These are phyloP conservation scores for Stygiomarasmius scandens DNA, from an alignment of 1,284 basidiomycete genomes.

Conservation along the genomic window DNA sequence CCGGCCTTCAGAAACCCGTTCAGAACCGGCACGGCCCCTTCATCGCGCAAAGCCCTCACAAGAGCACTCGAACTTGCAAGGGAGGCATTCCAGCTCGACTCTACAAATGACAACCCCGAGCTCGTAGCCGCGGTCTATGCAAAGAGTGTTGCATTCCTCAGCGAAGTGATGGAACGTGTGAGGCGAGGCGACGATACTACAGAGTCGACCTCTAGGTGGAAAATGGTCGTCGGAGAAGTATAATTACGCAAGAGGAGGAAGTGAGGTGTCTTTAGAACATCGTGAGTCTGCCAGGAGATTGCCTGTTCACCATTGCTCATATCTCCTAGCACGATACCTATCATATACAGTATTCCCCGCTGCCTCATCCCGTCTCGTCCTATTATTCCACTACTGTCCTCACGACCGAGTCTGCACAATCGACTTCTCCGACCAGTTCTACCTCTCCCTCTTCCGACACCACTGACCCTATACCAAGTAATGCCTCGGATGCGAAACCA, in stretches of 20 bases:
- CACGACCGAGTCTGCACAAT: slow-evolving; percentile 25
- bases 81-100: slow-evolving; percentile 80
- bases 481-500: too few species aligned
- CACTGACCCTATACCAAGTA: slow-evolving; percentile 5
- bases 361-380: slow-evolving; percentile 62
- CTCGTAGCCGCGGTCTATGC: slow-evolving; percentile 82
- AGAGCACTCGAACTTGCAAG: slow-evolving; percentile 80
- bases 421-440: slow-evolving; percentile 48
- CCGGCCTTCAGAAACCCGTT: slow-evolving; percentile 46
- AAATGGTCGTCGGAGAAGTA: slow-evolving; percentile 69
- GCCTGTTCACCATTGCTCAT: slow-evolving; percentile 14
- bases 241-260: slow-evolving; percentile 84
- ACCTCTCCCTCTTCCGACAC: slow-evolving; percentile 50
- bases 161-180: slow-evolving; percentile 86
- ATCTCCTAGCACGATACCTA: slow-evolving; percentile 76
- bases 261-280: slow-evolving; percentile 79
- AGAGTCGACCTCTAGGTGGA: slow-evolving; percentile 51
- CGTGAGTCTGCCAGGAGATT: slow-evolving; percentile 50
- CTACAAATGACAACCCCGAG: slow-evolving; percentile 79
- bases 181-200: slow-evolving; percentile 79
- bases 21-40: slow-evolving; percentile 55
- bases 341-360: slow-evolving; percentile 81
- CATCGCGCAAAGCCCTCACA: slow-evolving; percentile 77
- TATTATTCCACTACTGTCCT: slow-evolving; percentile 53
- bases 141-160: slow-evolving; percentile 78